A percentile compares a stretch with the other conserved stretches of the same genome.
These are phyloP conservation scores for Talaromyces marneffei DNA, from an alignment of 2,329 filamentous ascomycete species.

Conservation along the genomic window DNA sequence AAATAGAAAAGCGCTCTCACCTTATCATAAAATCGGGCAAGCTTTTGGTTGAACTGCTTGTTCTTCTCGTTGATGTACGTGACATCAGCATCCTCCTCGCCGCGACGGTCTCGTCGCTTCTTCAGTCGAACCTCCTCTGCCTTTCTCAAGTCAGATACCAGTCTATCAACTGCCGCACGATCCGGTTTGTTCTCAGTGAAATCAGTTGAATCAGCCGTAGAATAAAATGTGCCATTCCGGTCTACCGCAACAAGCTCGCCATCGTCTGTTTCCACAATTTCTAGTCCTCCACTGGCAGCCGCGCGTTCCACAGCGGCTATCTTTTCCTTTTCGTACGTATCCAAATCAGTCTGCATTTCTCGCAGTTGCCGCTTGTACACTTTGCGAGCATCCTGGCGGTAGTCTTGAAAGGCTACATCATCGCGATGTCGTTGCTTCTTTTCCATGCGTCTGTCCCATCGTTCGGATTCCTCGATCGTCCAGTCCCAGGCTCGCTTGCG, in stretches of 20 bases:
- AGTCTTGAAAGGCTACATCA: constrained; percentile 85
- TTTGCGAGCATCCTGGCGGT: constrained; percentile 79
- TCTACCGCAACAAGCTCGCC: constrained; percentile 93
- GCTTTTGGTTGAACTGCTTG: constrained; percentile 99
- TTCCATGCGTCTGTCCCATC: constrained; percentile 83
- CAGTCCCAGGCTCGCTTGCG: constrained; percentile 98
- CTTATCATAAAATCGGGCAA: constrained; percentile 94
- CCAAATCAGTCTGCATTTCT: constrained; percentile 69
- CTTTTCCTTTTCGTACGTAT: constrained; percentile 82
- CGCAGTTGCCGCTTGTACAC: constrained; percentile 87
- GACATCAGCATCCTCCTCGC: constrained; percentile 82
- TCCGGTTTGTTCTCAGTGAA: constrained; percentile 83
- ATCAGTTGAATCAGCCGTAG: constrained; percentile 72
- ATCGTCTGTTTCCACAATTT: constrained; percentile 92
- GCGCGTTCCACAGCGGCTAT: constrained; percentile 77
- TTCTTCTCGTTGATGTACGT: constrained; percentile 99
- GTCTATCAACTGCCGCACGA: constrained; percentile 76
- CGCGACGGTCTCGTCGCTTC: constrained; percentile 75
- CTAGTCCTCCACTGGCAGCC: constrained; percentile 74
- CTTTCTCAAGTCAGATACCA: constrained; percentile 80
- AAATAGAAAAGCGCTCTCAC: constrained; percentile 30
- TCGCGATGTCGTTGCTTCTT: constrained; percentile 79
- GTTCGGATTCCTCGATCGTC: constrained; percentile 90
- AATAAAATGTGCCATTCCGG: constrained; percentile 83
- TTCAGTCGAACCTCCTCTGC: constrained; percentile 81